These are phyloP conservation scores for Diaporthe sp. DNA, from an alignment of 2,329 filamentous ascomycete genomes.

Conservation along the genomic window DNA sequence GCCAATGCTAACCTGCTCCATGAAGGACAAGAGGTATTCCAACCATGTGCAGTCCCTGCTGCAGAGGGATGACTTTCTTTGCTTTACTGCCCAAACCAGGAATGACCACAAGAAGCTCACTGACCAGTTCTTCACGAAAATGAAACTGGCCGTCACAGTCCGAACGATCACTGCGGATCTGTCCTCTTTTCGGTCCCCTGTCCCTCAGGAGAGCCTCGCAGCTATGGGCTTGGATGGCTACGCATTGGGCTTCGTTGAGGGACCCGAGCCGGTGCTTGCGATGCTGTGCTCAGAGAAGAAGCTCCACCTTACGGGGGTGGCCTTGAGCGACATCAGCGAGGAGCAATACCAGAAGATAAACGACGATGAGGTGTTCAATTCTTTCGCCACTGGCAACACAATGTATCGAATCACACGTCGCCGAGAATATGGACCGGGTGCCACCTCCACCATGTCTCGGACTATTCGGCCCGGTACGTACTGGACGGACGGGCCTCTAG, in stretches of 20 bases:
- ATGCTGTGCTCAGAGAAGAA: conserved; percentile 85
- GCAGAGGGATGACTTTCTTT: conserved; percentile 67
- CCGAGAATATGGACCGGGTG: conserved; percentile 83
- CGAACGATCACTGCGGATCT: conserved; percentile 72
- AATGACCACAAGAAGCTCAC: conserved; percentile 83
- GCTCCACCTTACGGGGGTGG: conserved; percentile 78
- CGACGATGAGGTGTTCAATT: conserved; percentile 68
- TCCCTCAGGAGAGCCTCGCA: conserved; percentile 68
- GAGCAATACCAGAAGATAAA: conserved; percentile 78
- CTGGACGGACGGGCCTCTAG: conserved; percentile 85
- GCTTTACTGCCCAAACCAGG: conserved; percentile 82
- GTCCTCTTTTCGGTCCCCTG: conserved; percentile 66
- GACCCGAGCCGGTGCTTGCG: conserved; percentile 85
- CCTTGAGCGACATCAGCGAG: conserved; percentile 73
- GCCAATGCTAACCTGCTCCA: conserved; percentile 82
- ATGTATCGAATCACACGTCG: conserved; percentile 77
- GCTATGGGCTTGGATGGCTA: conserved; percentile 82
- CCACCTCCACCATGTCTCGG: conserved; percentile 77
- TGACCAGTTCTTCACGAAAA: conserved; percentile 71
- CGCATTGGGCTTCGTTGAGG: conserved; percentile 82
- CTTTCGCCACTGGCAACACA: conserved; percentile 78
- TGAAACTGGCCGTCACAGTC: conserved; percentile 80
- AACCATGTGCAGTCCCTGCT: conserved; percentile 68
- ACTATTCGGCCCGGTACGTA: conserved; percentile 72
- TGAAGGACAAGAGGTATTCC: conserved; percentile 79